Conservation (phyloP, 345 rosid genomes). For the Arabidopsis suecica region DNA sequence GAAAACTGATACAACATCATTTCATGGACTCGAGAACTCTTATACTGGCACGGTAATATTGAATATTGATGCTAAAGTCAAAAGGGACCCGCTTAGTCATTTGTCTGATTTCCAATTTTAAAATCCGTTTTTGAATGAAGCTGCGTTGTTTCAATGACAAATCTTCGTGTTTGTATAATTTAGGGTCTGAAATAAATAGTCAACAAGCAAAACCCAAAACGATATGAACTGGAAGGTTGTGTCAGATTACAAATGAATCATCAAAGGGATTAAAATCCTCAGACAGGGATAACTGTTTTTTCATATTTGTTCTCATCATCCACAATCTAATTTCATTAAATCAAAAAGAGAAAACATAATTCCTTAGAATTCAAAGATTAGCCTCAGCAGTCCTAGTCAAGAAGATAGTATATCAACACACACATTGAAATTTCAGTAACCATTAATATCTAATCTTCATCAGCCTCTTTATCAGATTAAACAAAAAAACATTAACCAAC, state of each 20-base stretch:
- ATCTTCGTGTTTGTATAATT: background rate
- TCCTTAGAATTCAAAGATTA: background rate
- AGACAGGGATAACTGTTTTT: constrained; percentile 42
- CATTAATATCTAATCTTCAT: constrained; percentile 9
- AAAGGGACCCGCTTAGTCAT: no score
- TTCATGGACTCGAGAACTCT: no score
- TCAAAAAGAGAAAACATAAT: background rate
- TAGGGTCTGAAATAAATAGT: background rate
- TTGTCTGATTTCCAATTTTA: no score
- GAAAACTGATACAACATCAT: no score
- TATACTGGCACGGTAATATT: no score
- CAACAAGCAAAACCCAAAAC: background rate
- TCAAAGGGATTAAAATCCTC: constrained; percentile 33
- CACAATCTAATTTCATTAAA: background rate
- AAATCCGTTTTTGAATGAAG: no score
- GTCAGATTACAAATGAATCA: constrained; percentile 33
- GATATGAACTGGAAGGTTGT: background rate
- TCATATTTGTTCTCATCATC: constrained; percentile 27
- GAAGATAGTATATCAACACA: constrained; percentile 5
- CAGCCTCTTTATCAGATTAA: background rate
- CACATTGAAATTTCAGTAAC: constrained; percentile 6
- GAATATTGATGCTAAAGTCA: no score
- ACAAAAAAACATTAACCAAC: no score
- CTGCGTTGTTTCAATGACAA: no score
- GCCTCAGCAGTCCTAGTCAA: constrained; percentile 30